Evolutionary conservation across 805 yeast genomes (phyloP).

Genomic region (Priceomyces castillae): DNA sequence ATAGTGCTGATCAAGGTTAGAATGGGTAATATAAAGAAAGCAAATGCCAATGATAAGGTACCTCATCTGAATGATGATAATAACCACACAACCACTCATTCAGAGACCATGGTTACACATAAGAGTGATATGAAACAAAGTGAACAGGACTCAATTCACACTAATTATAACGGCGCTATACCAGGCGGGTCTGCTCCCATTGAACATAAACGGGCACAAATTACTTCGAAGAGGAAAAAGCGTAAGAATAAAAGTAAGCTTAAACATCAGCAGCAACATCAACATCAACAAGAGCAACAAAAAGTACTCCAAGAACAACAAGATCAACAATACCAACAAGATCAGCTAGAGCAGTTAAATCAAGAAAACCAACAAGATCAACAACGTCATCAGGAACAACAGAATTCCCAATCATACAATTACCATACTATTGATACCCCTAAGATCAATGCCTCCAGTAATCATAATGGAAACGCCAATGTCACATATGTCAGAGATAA

Average conservation of each 20-base stretch:
- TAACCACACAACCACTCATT: not conserved
- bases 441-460: not conserved
- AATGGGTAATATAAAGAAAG: not conserved
- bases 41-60: not conserved
- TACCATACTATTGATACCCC: too few relatives aligned
- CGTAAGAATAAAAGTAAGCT: constrained; percentile 5
- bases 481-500: too few relatives aligned
- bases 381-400: not conserved
- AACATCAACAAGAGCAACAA: not conserved
- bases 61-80: not conserved
- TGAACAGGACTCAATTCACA: not conserved
- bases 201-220: not conserved
- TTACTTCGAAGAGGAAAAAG: constrained; percentile 4
- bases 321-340: not conserved
- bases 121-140: not conserved
- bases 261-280: not conserved
- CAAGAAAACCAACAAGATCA: not conserved
- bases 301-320: too few relatives aligned
- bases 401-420: not conserved
- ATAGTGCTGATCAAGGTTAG: not conserved
- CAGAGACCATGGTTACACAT: not conserved
- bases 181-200: not conserved
- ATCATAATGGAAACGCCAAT: not conserved
- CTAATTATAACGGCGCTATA: not conserved
- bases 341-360: not conserved